Percentiles rank a stretch among this genome's conserved stretches.
Evolutionary conservation across 2,329 filamentous ascomycete genomes (phyloP).

Genomic region (Diaporthe velutina): DNA sequence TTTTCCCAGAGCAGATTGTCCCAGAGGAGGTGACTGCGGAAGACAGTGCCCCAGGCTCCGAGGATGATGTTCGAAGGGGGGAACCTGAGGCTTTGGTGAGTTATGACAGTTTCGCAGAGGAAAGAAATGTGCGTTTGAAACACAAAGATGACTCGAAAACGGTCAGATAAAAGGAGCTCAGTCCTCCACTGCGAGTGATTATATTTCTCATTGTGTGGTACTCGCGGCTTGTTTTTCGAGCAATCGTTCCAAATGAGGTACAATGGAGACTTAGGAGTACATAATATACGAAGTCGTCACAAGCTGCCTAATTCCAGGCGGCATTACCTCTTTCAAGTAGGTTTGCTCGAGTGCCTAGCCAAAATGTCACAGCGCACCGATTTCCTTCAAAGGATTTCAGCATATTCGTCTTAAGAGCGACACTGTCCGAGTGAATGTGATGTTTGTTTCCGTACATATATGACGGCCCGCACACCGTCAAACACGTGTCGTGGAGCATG

Average conservation of each 20-base stretch:
- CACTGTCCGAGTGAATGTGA: too few species aligned
- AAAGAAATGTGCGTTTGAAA: neutral
- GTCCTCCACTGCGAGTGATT: neutral
- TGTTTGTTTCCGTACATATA: neutral
- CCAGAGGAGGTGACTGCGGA: too few species aligned
- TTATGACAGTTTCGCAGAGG: neutral
- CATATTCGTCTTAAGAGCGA: neutral
- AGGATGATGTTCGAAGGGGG: too few species aligned
- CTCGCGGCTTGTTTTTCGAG: neutral
- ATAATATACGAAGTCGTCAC: neutral
- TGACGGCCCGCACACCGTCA: neutral
- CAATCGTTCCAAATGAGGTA: neutral
- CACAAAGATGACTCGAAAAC: neutral
- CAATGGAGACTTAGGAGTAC: neutral
- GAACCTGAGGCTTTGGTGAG: too few species aligned
- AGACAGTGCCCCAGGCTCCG: too few species aligned
- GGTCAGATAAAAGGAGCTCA: too few species aligned
- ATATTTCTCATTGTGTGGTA: neutral
- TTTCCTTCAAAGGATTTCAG: neutral
- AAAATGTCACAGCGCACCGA: neutral
- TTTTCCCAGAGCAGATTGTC: too few species aligned
- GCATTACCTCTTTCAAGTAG: neutral
- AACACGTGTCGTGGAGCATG: neutral
- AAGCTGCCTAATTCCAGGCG: neutral
- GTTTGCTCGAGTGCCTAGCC: too few species aligned